A percentile compares a stretch with the other conserved stretches of the same genome.
Conservation (phyloP, 768 basidiomycete species). For the Rhodocollybia butyracea region DNA sequence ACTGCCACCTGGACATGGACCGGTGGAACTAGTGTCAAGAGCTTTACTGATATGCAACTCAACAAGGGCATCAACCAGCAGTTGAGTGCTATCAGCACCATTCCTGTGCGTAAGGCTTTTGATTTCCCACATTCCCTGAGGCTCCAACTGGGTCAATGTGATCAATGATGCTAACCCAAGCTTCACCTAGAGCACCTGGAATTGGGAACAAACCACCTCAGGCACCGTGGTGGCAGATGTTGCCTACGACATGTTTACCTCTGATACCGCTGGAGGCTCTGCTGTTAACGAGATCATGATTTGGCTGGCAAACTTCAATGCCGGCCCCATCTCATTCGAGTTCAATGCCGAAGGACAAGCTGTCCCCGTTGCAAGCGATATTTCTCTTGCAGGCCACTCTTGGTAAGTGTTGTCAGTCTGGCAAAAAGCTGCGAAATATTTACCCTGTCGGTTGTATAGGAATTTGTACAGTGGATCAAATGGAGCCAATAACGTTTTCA, state of each 20-base stretch:
- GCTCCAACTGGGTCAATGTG: neutral
- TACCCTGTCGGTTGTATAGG: too few relatives aligned
- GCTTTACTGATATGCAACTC: conserved; percentile 55
- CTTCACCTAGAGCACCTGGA: conserved; percentile 44
- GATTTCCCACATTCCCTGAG: neutral
- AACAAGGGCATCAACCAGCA: conserved; percentile 49
- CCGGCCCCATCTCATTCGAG: conserved; percentile 52
- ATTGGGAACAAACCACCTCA: conserved; percentile 46
- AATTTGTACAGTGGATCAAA: conserved; percentile 6
- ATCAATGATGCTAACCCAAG: neutral
- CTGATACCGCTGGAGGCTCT: conserved; percentile 43
- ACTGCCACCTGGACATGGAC: conserved; percentile 37
- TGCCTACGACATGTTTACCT: conserved; percentile 66
- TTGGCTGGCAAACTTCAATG: conserved; percentile 59
- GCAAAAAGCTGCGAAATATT: too few relatives aligned
- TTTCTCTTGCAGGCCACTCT: conserved; percentile 43
- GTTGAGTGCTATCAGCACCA: conserved; percentile 49
- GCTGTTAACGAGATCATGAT: conserved; percentile 56
- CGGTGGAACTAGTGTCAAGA: conserved; percentile 54
- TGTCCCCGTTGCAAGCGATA: conserved; percentile 38
- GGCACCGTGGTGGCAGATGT: conserved; percentile 49
- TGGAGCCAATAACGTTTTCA: conserved; percentile 1
- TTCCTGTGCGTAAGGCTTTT: conserved; percentile 40
- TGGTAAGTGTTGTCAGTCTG: too few relatives aligned
- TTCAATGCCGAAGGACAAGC: conserved; percentile 47